Evolutionary conservation across 768 basidiomycete genomes (phyloP).

Genomic region (Kwoniella shandongensis): DNA sequence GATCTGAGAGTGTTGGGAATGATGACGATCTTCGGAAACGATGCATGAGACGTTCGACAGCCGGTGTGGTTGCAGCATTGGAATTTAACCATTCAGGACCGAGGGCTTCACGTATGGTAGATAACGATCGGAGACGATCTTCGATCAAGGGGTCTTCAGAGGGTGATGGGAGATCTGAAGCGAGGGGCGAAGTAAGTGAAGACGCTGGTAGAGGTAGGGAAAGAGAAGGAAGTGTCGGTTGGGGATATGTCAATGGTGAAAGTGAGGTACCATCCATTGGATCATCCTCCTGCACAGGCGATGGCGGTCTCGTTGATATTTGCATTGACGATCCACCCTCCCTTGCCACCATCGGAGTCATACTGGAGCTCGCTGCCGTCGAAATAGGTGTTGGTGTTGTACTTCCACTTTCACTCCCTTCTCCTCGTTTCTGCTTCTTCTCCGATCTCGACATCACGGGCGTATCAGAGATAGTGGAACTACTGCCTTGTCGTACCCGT

Average conservation of each 20-base stretch:
- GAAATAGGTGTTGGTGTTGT: neutral
- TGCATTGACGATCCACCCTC: neutral
- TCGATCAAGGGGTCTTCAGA: slow-evolving; percentile 12
- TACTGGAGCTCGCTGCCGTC: neutral
- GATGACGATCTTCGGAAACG: slow-evolving; percentile 19
- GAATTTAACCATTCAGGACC: slow-evolving; percentile 20
- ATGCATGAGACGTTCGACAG: slow-evolving; percentile 9
- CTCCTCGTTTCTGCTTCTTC: slow-evolving; percentile 14
- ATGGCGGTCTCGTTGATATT: neutral
- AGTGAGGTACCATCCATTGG: neutral
- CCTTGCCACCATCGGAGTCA: neutral
- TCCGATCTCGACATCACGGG: neutral
- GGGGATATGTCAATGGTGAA: neutral
- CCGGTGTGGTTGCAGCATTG: slow-evolving; percentile 10
- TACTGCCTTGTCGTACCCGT: slow-evolving; percentile 16
- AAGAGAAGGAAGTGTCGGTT: neutral
- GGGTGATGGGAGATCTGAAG: neutral
- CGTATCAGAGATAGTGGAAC: slow-evolving; percentile 8
- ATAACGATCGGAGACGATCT: slow-evolving; percentile 14
- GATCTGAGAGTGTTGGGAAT: slow-evolving; percentile 8
- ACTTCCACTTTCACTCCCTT: neutral
- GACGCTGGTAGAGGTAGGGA: slow-evolving; percentile 10
- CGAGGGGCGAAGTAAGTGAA: neutral
- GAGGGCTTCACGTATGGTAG: slow-evolving; percentile 18
- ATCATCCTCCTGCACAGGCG: neutral